Percentiles rank a stretch among this genome's conserved stretches.
Conservation (phyloP, 495 filamentous ascomycete species). For the Aspergillus kassunensis region DNA sequence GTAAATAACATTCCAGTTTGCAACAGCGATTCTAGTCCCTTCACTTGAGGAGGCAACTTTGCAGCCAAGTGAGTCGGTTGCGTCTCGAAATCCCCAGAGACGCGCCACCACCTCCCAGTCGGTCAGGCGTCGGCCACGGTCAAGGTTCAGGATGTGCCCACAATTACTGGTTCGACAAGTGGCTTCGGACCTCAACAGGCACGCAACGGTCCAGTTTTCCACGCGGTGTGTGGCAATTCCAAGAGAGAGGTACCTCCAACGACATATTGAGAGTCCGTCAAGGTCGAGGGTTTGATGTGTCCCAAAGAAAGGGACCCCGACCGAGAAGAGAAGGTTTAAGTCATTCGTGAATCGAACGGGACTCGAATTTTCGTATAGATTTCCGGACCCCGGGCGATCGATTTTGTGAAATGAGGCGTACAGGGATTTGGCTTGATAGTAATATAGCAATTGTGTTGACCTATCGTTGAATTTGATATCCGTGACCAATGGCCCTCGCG, state of each 20-base stretch:
- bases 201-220: slow-evolving; percentile 40
- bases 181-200: slow-evolving; percentile 34
- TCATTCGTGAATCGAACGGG: slow-evolving; percentile 24
- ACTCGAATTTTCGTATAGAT: slow-evolving; percentile 25
- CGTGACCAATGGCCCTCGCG: slow-evolving; percentile 22
- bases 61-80: slow-evolving; percentile 37
- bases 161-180: slow-evolving; percentile 23
- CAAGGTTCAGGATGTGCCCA: slow-evolving; percentile 38
- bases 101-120: slow-evolving; percentile 38
- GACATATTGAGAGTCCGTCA: slow-evolving; percentile 21
- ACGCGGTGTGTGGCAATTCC: slow-evolving; percentile 38
- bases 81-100: slow-evolving; percentile 38
- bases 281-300: slow-evolving; percentile 24
- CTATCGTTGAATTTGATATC: slow-evolving; percentile 37
- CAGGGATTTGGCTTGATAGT: slow-evolving; percentile 25
- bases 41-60: slow-evolving; percentile 36
- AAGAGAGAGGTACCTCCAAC: slow-evolving; percentile 40
- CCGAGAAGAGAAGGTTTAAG: slow-evolving; percentile 34
- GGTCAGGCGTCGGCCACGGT: slow-evolving; percentile 34
- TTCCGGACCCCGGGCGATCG: slow-evolving; percentile 13
- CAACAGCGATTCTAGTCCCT: slow-evolving; percentile 41
- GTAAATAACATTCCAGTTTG: slow-evolving; percentile 43
- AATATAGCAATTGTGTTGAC: slow-evolving; percentile 34
- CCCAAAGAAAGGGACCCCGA: slow-evolving; percentile 40
- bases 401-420: slow-evolving; percentile 31